Evolutionary conservation across 805 yeast species (phyloP).

Genomic region (Saccharomycopsis selenospora): DNA sequence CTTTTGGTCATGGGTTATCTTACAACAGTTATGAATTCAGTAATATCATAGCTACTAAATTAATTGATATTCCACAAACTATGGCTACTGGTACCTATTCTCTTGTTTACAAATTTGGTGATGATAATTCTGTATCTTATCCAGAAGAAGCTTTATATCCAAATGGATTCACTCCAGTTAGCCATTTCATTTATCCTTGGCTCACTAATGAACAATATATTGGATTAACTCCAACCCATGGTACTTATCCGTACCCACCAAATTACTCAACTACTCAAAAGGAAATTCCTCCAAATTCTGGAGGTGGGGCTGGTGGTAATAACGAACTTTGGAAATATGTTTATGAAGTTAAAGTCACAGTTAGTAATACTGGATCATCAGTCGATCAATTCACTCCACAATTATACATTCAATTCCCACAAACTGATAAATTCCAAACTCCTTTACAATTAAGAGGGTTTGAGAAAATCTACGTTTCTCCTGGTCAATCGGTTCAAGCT

Average conservation of each 20-base stretch:
- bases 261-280: conserved; percentile 30
- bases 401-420: conserved; percentile 46
- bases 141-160: conserved; percentile 51
- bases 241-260: conserved; percentile 31
- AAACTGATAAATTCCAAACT: conserved; percentile 37
- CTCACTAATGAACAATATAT: conserved; percentile 23
- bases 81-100: conserved; percentile 41
- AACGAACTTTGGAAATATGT: conserved; percentile 51
- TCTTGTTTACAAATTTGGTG: conserved; percentile 35
- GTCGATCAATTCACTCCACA: conserved; percentile 46
- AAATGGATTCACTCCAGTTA: conserved; percentile 43
- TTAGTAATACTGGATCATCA: conserved; percentile 41
- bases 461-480: conserved; percentile 42
- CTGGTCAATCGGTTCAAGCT: conserved; percentile 34
- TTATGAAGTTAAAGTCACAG: conserved; percentile 38
- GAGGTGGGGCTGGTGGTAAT: conserved; percentile 54
- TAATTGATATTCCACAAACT: conserved; percentile 22
- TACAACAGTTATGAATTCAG: conserved; percentile 37
- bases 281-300: conserved; percentile 27
- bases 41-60: conserved; percentile 24
- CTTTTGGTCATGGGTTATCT: conserved; percentile 57
- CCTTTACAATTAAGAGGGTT: conserved; percentile 51
- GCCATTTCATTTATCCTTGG: conserved; percentile 52
- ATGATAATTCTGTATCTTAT: conserved; percentile 41
- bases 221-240: conserved; percentile 26